Base-by-base conservation (phyloP, 1,139 yeast species). In the Taphrina betulina region DNA sequence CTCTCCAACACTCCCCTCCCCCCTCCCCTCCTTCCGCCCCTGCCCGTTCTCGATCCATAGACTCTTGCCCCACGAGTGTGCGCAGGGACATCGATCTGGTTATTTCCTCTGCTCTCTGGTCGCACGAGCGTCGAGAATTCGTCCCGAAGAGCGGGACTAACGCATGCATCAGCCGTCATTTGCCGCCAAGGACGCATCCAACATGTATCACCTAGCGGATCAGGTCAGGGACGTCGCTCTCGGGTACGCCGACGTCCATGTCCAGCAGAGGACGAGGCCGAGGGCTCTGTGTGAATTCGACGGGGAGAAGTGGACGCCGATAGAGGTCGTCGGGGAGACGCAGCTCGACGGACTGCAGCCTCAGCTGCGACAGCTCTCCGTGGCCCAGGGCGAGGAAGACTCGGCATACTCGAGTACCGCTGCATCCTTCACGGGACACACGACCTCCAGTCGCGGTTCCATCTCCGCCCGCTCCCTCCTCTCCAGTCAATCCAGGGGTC, bases 221-320 rank as follows among this genome's bases (percentile, higher is more conserved):
- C 54, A 50, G 20, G 54, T 50, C 31, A 33, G 54, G 17, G 46
- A 50, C 33, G 23, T 50, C 5, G 54, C 54, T 8, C 23, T 50
- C 20, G 46, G 34, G 3, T 40, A 50, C 22, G 54, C 54, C n/a
- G 54, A 50, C 22, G 46, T 50, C 22, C 46, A 50, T 26, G 16
- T 28, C 4, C 45, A 38, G 5, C 40, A 41, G 19, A 29, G 23
- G 29, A 10, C 36, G 14, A 41, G 54, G n/a, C 46, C 54, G 16
- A 38, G 54, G 33, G 54, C 54, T 8, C 26, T 50, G 23, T 50
- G 54, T 20, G 54, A 50, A 24, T 50, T 50, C 16, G 54, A 50
- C 35, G 54, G 54, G 3, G 54, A 50, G 24, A 41, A 42, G 26
- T 50, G 54, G 54, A 10, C 34, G 5, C 54, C 54, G 5, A 22